phyloP scores from a whole-genome alignment of 139 green algal species.

The Picochlorum costavermella region DNA sequence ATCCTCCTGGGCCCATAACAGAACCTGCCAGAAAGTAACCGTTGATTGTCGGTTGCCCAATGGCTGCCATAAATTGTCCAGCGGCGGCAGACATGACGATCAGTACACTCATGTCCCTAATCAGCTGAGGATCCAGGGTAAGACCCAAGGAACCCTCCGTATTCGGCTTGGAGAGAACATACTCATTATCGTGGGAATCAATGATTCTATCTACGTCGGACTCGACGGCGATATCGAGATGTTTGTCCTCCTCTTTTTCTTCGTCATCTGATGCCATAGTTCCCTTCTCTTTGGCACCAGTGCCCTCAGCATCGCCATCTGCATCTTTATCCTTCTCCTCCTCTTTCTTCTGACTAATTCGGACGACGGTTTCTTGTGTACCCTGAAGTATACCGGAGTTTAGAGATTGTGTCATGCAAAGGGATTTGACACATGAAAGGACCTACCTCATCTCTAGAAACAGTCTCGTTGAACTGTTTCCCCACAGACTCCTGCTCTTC shows the following conservation, averaged over 20 bases:
- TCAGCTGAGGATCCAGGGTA: conserved; percentile 80
- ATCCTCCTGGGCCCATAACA: conserved; percentile 78
- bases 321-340: conserved; percentile 9
- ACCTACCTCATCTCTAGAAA: conserved; percentile 7
- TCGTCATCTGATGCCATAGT: neutral
- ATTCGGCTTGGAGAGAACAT: conserved; percentile 91
- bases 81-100: conserved; percentile 57
- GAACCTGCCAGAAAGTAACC: conserved; percentile 92
- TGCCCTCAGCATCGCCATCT: conserved; percentile 5
- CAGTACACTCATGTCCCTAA: conserved; percentile 74
- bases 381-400: conserved; percentile 18
- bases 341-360: conserved; percentile 45
- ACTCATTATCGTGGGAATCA: conserved; percentile 94
- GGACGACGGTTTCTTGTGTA: conserved; percentile 51
- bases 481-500: conserved; percentile 32
- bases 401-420: too few relatives aligned
- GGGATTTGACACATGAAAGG: neutral
- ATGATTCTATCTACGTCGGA: conserved; percentile 87
- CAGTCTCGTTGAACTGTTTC: conserved; percentile 56
- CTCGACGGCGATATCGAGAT: conserved; percentile 18
- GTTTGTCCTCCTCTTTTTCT: neutral
- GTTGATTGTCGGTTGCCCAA: conserved; percentile 87
- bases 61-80: conserved; percentile 58
- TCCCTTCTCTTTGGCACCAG: neutral
- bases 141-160: conserved; percentile 63